A percentile compares a stretch with the other conserved stretches of the same genome.
phyloP scores from a whole-genome alignment of 306 rosid genomes.

The Benincasa hispida region DNA sequence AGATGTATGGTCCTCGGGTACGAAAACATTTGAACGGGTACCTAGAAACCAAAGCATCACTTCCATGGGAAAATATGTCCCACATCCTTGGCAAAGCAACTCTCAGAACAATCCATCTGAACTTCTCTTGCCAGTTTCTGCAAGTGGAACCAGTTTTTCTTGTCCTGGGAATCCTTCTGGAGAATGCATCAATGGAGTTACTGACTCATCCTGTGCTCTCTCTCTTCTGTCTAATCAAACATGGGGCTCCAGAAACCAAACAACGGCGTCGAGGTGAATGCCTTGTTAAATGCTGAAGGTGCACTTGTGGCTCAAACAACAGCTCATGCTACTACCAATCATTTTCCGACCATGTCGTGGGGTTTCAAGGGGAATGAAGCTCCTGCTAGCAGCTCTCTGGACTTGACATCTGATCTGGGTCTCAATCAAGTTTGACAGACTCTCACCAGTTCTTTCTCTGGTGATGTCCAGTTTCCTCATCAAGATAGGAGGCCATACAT shows the following conservation, averaged over 20 bases:
- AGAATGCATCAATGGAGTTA: slow-evolving; percentile 47
- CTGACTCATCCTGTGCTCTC: slow-evolving; percentile 96
- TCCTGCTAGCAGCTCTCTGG: slow-evolving; percentile 27
- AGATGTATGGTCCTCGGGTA: slow-evolving; percentile 31
- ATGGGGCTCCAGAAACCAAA: slow-evolving; percentile 62
- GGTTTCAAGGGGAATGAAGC: slow-evolving; percentile 49
- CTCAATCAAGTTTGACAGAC: slow-evolving; percentile 56
- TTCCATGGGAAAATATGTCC: slow-evolving; percentile 19
- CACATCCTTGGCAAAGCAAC: slow-evolving; percentile 49
- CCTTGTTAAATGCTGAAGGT: slow-evolving; percentile 39
- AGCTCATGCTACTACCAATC: slow-evolving; percentile 34
- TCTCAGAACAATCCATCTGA: slow-evolving; percentile 33
- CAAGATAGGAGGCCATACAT: slow-evolving; percentile 57
- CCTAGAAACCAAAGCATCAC: slow-evolving; percentile 26
- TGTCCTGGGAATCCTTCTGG: slow-evolving; percentile 45
- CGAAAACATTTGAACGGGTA: slow-evolving; percentile 34
- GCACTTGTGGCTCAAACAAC: slow-evolving; percentile 41
- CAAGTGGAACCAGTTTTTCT: slow-evolving; percentile 35
- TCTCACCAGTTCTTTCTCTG: slow-evolving; percentile 23
- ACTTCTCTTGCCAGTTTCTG: slow-evolving; percentile 51
- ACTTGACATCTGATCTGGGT: slow-evolving; percentile 42
- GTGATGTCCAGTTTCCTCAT: slow-evolving; percentile 40
- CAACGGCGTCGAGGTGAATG: slow-evolving; percentile 39
- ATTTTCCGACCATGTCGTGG: slow-evolving; percentile 47
- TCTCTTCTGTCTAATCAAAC: slow-evolving; percentile 98